Evolutionary conservation across 768 basidiomycete genomes (phyloP), one percentile per base, ranked within the genome.

Genomic region (Termitomyces sp.): DNA sequence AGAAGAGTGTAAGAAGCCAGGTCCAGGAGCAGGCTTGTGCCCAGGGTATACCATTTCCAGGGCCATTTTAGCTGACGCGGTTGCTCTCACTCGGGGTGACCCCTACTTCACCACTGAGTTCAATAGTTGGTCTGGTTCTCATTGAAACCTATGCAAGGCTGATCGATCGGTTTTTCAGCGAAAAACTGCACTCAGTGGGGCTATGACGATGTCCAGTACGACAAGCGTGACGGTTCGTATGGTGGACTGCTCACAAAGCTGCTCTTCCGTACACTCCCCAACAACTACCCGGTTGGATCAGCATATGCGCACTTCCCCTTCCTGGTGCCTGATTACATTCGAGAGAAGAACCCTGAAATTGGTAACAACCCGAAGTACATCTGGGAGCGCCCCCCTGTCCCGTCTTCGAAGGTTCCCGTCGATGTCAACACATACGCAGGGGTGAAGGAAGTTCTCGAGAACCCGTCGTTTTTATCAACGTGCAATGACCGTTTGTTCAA

Each of bases 41-140:
- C 91, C 91, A 5, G 90, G 91, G 32, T 92, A 86, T 75, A 93
- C 92, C 5, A 88, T 91, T 64, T 91, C 91, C 7, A 81, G 92
- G 48, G 89, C 91, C n/a, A 94, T 95, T 64, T 78, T 95, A 15
- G 80, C 87, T 12, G 91, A 92, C 69, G 91, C 91, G 2, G 87
- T 92, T 39, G 85, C 81, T 63, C 77, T 94, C 60, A 84, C 83
- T 35, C 84, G 92, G 36, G 91, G 92, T 7, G 92, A 94, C 69
- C 84, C 89, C 6, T 93, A 90, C 76, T 73, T 91, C 64, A 92
- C 92, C 0, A 79, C 81, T 9, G 90, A 92, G 46, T 87, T 86
- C 67, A 93, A 90, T 8, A 90, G 90, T 90, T 65, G 22, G 89
- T 76, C 7, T 42, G 28, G 33, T 44, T 9, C 16, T 50, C 38